Conservation (phyloP, 768 basidiomycete species). For the Mycena rosella region DNA sequence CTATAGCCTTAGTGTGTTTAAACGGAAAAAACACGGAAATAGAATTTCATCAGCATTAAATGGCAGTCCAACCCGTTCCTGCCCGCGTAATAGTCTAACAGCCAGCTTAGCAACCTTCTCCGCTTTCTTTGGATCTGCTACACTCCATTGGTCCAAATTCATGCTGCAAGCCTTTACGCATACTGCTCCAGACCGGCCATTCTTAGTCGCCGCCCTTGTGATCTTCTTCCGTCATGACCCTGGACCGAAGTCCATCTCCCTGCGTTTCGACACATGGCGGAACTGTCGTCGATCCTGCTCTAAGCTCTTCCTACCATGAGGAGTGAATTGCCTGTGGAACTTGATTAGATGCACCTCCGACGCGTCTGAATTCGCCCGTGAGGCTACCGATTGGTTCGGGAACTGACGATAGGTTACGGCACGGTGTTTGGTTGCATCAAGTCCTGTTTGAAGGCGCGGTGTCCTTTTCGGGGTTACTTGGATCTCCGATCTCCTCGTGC, state of each 20-base stretch:
- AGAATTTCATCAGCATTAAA: neutral
- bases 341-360: neutral
- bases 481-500: constrained; percentile 14
- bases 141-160: neutral
- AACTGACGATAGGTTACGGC: constrained; percentile 1
- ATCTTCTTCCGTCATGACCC: neutral
- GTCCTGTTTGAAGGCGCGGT: neutral
- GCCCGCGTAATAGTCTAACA: neutral
- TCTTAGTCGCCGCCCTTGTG: neutral
- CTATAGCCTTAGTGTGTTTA: too few species aligned
- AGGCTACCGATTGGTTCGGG: neutral
- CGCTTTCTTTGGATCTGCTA: neutral
- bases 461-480: neutral
- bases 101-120: neutral
- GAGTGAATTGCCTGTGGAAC: too few species aligned
- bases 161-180: too few species aligned
- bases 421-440: constrained; percentile 4
- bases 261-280: neutral
- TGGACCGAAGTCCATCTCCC: neutral
- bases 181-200: neutral
- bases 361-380: neutral
- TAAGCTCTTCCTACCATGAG: too few species aligned
- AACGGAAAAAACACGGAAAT: too few species aligned
- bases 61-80: neutral
- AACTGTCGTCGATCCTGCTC: neutral